phyloP scores from a whole-genome alignment of 2,329 filamentous ascomycete species.

The Plectosphaerella cucumerina region DNA sequence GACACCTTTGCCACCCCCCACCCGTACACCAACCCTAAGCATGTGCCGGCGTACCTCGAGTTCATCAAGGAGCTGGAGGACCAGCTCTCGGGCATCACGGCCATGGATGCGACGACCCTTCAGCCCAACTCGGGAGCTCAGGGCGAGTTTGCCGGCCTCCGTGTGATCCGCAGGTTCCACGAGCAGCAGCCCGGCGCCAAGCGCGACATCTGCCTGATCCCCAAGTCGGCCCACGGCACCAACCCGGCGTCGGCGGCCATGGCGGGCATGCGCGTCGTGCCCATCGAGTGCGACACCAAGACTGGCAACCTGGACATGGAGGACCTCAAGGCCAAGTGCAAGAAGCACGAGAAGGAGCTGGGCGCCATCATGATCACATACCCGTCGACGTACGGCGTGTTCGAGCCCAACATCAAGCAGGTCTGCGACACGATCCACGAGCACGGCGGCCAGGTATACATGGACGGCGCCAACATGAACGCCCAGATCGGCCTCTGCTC shows the following conservation, averaged over 20 bases:
- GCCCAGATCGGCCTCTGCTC: conserved; percentile 95
- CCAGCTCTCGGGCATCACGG: conserved; percentile 79
- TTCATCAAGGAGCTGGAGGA: conserved; percentile 70
- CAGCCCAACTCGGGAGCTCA: conserved; percentile 96
- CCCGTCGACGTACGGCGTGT: conserved; percentile 91
- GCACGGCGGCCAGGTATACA: conserved; percentile 91
- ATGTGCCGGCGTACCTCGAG: conserved; percentile 62
- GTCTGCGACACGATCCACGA: conserved; percentile 82
- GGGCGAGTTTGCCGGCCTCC: conserved; percentile 87
- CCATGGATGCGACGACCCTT: conserved; percentile 83
- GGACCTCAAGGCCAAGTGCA: conserved; percentile 83
- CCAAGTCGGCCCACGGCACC: conserved; percentile 91
- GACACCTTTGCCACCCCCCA: conserved; percentile 75
- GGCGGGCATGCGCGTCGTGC: conserved; percentile 91
- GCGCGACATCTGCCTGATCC: conserved; percentile 90
- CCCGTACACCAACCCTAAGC: conserved; percentile 65
- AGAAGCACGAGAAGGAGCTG: conserved; percentile 80
- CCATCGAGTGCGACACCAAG: conserved; percentile 81
- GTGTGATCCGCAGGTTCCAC: conserved; percentile 81
- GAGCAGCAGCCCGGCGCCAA: conserved; percentile 64
- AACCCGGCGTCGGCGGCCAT: conserved; percentile 94
- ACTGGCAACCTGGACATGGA: conserved; percentile 87
- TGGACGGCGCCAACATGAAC: conserved; percentile 99
- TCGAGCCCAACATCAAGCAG: conserved; percentile 83
- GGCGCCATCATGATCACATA: conserved; percentile 97